Base-by-base conservation (phyloP, 305 asterid genomes). In the Fraxinus floribunda region DNA sequence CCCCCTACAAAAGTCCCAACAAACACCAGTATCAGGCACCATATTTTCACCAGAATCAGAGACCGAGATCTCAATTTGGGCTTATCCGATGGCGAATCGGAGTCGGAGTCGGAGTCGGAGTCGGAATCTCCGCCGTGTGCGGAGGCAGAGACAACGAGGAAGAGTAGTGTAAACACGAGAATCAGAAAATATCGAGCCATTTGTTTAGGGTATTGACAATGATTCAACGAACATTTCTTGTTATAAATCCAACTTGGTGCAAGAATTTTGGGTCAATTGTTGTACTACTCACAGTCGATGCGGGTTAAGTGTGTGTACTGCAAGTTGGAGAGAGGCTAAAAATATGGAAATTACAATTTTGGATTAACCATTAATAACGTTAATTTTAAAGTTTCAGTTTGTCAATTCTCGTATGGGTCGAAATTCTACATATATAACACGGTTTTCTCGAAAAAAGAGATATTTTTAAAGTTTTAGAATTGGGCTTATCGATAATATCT, bases 1-100 rank as follows among this genome's bases (percentile, higher is more conserved):
- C 98, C 98, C n/a, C 97, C 98, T 4, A 85, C 79, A 44, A 95
- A 95, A 39, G 98, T 92, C 57, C 91, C 95, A 8, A 85, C 81
- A 39, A 95, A 95, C 49, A 95, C 97, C 7, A 95, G 83, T 24
- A 92, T 86, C 73, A 93, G 84, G 82, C 98, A 95, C 95, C 97
- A 95, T 82, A 93, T 85, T 74, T 95, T 95, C 26, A 90, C 97
- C 71, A 89, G 70, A 49, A 93, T 87, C 91, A 92, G 79, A 0
- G 93, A 79, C 0, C 87, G 83, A 0, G 96, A 85, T 87, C 97
- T 87, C 24, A 94, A 91, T 79, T 92, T 81, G 20, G 94, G 94
- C 34, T 88, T 87, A 60, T 85, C 93, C 64, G 88, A 75, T 13
- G 84, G 76, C 5, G 87, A 5, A 32, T 34, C 36, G 36, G 36